These are phyloP conservation scores for Rhodotorula toruloides DNA, from an alignment of 768 basidiomycete species.

Conservation along the genomic window DNA sequence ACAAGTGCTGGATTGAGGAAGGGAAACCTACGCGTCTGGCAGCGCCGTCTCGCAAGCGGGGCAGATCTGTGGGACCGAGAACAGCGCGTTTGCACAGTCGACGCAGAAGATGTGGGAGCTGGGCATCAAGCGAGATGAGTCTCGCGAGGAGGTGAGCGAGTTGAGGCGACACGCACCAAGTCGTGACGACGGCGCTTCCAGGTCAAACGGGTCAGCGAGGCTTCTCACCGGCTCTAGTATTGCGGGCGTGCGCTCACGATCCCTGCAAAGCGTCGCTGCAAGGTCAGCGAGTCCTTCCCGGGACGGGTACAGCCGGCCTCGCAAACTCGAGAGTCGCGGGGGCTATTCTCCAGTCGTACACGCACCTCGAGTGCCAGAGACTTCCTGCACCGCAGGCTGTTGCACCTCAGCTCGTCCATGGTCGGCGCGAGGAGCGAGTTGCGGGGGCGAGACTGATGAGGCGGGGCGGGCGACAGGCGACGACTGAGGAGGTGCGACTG, in stretches of 20 bases:
- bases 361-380: slow-evolving; percentile 25
- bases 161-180: slow-evolving; percentile 14
- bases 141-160: background rate
- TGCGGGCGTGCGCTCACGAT: background rate
- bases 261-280: background rate
- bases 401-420: slow-evolving; percentile 36
- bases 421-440: background rate
- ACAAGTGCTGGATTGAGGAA: too few relatives aligned
- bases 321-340: too few relatives aligned
- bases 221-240: too few relatives aligned
- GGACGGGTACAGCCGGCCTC: too few relatives aligned
- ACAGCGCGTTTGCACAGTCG: slow-evolving; percentile 43
- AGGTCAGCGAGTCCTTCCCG: slow-evolving; percentile 2
- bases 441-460: background rate
- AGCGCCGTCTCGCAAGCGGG: slow-evolving; percentile 40
- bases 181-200: slow-evolving; percentile 27
- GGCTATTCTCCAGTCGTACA: background rate
- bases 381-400: slow-evolving; percentile 34
- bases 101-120: slow-evolving; percentile 42
- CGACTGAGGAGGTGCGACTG: too few relatives aligned
- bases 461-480: background rate
- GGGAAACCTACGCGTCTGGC: slow-evolving; percentile 31
- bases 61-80: slow-evolving; percentile 34
- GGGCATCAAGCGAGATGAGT: background rate
- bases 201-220: background rate